phyloP scores from a whole-genome alignment of 257 asterid species.

The Solanum tarijense region DNA sequence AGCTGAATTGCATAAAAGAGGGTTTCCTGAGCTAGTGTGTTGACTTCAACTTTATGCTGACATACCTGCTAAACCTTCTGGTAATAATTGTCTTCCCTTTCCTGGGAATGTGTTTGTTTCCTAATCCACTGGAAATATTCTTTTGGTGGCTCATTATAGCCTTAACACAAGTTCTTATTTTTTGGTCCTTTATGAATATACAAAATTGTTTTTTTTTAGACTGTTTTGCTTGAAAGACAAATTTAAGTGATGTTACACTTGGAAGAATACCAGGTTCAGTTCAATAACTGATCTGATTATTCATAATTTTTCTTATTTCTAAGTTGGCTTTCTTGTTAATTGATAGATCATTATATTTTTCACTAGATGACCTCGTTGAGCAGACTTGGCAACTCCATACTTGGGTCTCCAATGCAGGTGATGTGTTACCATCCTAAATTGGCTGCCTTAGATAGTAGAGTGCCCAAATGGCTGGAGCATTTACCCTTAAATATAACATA shows the following conservation, averaged over 20 bases:
- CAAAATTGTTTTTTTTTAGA: not conserved
- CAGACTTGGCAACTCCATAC: slow-evolving; percentile 55
- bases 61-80: slow-evolving; percentile 80
- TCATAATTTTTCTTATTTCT: slow-evolving; percentile 28
- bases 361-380: slow-evolving; percentile 73
- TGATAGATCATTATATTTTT: slow-evolving; percentile 69
- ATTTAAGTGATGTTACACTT: not conserved
- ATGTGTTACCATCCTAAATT: slow-evolving; percentile 20
- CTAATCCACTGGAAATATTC: not conserved
- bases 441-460: slow-evolving; percentile 5
- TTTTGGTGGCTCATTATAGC: slow-evolving; percentile 9
- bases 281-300: slow-evolving; percentile 3
- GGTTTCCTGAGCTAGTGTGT: slow-evolving; percentile 79
- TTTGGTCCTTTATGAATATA: not conserved
- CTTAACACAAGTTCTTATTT: not conserved
- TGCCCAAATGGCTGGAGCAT: slow-evolving; percentile 7
- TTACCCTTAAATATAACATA: not conserved
- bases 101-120: slow-evolving; percentile 35
- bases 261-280: slow-evolving; percentile 1
- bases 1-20: slow-evolving; percentile 77
- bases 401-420: slow-evolving; percentile 60
- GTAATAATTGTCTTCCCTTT: slow-evolving; percentile 56
- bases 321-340: slow-evolving; percentile 60
- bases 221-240: not conserved
- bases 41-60: slow-evolving; percentile 81